These are phyloP conservation scores for Rosa lucieae DNA, from an alignment of 306 rosid species.

Conservation along the genomic window DNA sequence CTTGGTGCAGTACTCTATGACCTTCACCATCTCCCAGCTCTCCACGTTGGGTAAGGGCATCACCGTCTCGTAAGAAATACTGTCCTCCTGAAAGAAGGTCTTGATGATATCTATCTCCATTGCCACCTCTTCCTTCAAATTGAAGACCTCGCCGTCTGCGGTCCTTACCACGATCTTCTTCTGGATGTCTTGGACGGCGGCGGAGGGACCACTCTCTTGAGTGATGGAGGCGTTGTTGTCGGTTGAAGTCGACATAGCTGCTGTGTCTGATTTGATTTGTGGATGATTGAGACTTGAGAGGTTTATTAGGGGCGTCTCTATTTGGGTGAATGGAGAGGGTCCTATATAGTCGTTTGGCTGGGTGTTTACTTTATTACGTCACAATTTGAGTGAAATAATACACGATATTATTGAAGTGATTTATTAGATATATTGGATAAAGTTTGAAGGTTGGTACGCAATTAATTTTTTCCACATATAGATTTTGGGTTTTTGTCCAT, in stretches of 20 bases:
- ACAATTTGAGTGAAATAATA: background rate
- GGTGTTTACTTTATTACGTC: no score
- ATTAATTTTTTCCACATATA: no score
- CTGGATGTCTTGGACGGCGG: background rate
- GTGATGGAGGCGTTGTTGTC: background rate
- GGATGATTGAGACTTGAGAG: background rate
- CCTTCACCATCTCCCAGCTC: background rate
- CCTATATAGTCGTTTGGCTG: background rate
- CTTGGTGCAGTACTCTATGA: background rate
- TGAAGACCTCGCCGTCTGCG: background rate
- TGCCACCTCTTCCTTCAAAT: background rate
- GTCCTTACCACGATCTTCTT: background rate
- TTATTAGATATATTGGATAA: background rate
- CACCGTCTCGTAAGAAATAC: background rate
- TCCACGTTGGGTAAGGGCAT: background rate
- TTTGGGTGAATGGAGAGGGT: background rate
- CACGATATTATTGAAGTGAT: no score
- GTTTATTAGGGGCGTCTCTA: no score
- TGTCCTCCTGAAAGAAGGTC: background rate
- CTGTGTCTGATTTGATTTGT: background rate
- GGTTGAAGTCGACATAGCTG: background rate
- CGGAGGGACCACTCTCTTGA: background rate
- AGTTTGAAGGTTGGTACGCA: no score
- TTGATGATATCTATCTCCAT: background rate
- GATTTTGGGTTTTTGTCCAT: no score